phyloP scores from a whole-genome alignment of 768 basidiomycete genomes.

The Fomitopsis serialis region DNA sequence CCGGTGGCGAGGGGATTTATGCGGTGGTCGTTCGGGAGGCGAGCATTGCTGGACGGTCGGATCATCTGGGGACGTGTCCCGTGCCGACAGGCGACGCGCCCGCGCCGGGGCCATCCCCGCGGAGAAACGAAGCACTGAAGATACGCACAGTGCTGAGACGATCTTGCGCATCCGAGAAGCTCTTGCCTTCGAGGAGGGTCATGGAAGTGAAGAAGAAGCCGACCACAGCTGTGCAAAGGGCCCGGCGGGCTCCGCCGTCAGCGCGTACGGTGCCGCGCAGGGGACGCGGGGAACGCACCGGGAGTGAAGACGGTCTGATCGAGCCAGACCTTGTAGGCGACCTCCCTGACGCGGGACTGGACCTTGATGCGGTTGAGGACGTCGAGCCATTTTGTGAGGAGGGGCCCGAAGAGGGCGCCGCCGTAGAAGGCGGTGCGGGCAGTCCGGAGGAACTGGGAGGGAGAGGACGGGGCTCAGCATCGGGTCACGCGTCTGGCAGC shows the following conservation, averaged over 20 bases:
- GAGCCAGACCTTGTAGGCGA: conserved; percentile 67
- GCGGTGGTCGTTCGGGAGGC: not conserved
- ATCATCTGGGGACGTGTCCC: no score
- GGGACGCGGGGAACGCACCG: conserved; percentile 28
- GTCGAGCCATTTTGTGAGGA: conserved; percentile 78
- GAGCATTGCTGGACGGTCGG: no score
- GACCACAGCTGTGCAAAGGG: conserved; percentile 37
- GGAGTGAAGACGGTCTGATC: conserved; percentile 82
- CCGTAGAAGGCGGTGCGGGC: conserved; percentile 69
- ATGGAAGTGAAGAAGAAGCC: conserved; percentile 67
- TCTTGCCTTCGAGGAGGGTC: conserved; percentile 77
- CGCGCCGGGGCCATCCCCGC: no score
- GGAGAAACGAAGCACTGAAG: no score
- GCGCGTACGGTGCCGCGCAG: no score
- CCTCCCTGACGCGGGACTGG: conserved; percentile 47
- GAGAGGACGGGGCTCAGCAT: not conserved
- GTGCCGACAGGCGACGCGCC: no score
- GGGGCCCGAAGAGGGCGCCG: conserved; percentile 77
- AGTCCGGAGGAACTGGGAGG: conserved; percentile 47
- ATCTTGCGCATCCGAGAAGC: conserved; percentile 41
- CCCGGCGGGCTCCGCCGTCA: no score
- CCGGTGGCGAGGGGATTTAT: not conserved
- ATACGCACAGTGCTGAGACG: conserved; percentile 34
- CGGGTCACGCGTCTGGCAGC: no score
- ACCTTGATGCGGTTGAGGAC: conserved; percentile 70